Evolutionary conservation across 768 basidiomycete genomes (phyloP), one percentile per base, ranked within the genome.

Genomic region (Psilocybe cyanescens): DNA sequence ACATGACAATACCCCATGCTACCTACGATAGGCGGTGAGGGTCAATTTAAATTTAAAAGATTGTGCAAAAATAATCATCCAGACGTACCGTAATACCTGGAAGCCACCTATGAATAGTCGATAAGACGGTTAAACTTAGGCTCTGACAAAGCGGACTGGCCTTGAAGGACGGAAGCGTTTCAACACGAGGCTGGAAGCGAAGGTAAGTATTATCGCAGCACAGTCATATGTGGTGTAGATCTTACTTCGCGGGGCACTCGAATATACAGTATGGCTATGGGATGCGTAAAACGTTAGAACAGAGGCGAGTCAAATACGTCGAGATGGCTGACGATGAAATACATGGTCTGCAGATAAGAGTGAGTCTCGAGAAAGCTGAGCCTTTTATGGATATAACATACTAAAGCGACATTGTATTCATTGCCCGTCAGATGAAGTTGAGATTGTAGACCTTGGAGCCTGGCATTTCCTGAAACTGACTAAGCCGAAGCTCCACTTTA

Each of bases 211-310:
- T 48, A 59, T 17, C 31, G n/a, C n/a, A 33, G 47, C 24, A 6
- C 9, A 33, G 8, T n/a, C 11, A 24, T 19, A 16, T 24, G 4
- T 24, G 8, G n/a, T 33, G 28, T 11, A 3, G 24, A 24, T 24
- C 4, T 39, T 61, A 89, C 88, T 91, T 92, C 28, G 87, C 82
- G 0, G 89, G 89, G 60, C 84, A 87, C 74, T 91, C 89, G 59
- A 87, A 88, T 53, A 84, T 75, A 67, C 85, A 86, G 64, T 84
- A 86, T 7, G 83, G 83, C 85, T 84, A 63, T 24, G 29, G 2
- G 37, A n/a, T 24, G 57, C 55, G 37, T 24, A 24, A 24, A 24
- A 24, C 29, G 48, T 24, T 37, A 14, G 33, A 55, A 47, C 8
- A 19, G 35, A 56, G 54, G 16, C 17, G 9, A 8, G 9, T 12